Evolutionary conservation across 2,329 filamentous ascomycete species (phyloP).

Genomic region (Scleromitrula shiraiana): DNA sequence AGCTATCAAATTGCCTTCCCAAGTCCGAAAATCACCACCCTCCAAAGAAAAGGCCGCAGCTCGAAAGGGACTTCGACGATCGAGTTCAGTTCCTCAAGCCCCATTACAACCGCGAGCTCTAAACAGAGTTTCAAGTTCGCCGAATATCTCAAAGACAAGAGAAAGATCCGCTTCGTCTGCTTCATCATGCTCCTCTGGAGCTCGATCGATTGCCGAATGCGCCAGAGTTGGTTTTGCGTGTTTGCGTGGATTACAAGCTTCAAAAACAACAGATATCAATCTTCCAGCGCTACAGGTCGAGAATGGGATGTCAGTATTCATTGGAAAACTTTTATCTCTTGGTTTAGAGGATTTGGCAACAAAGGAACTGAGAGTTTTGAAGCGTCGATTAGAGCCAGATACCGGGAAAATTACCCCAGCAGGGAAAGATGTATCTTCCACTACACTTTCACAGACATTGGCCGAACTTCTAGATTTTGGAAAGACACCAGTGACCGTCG

Average conservation of each 20-base stretch:
- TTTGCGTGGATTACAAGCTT: constrained; percentile 48
- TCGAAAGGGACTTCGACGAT: constrained; percentile 41
- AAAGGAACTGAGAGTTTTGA: constrained; percentile 60
- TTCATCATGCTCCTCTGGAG: constrained; percentile 25
- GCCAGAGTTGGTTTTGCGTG: constrained; percentile 58
- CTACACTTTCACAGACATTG: constrained; percentile 37
- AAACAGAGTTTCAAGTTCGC: constrained; percentile 53
- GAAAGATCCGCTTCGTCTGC: constrained; percentile 33
- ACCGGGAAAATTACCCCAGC: constrained; percentile 13
- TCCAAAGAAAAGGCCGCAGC: constrained; percentile 34
- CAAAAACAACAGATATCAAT: constrained; percentile 41
- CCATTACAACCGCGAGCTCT: constrained; percentile 54
- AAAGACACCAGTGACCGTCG: constrained; percentile 34
- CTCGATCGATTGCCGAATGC: constrained; percentile 46
- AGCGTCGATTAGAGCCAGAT: constrained; percentile 49
- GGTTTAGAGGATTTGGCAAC: constrained; percentile 59
- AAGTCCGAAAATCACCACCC: constrained; percentile 16
- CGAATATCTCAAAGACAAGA: constrained; percentile 40
- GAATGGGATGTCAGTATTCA: constrained; percentile 61
- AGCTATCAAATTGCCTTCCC: constrained; percentile 44
- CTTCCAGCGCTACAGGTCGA: constrained; percentile 63
- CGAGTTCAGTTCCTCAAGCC: constrained; percentile 50
- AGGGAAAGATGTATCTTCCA: constrained; percentile 27
- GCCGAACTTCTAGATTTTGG: constrained; percentile 56
- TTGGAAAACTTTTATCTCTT: constrained; percentile 56